These are phyloP conservation scores for Fusarium papillatum DNA, from an alignment of 2,329 filamentous ascomycete species.

Conservation along the genomic window DNA sequence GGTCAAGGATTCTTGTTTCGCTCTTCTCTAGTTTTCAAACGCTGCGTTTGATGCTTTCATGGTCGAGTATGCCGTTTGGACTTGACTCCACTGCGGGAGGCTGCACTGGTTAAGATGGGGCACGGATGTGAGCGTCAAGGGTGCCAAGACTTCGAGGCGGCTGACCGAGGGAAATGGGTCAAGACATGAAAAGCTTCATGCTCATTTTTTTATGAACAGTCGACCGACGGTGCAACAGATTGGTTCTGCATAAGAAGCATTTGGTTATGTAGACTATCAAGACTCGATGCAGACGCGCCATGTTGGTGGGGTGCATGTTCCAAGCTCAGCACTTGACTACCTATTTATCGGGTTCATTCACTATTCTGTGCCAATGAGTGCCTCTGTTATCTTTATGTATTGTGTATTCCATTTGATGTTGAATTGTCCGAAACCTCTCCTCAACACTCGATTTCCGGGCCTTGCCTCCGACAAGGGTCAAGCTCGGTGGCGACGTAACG, in stretches of 20 bases:
- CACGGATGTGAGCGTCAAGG: not conserved
- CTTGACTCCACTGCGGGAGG: not conserved
- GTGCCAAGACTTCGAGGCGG: not conserved
- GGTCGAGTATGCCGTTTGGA: not conserved
- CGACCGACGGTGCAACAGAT: not conserved
- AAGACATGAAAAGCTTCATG: not conserved
- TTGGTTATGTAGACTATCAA: not conserved
- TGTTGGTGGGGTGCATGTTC: not conserved
- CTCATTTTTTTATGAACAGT: not conserved
- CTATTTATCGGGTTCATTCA: not conserved
- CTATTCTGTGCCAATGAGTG: not conserved
- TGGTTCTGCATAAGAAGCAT: not conserved
- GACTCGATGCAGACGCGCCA: not conserved
- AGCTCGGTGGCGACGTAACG: not conserved
- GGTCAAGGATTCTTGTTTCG: not conserved
- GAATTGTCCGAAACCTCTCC: not conserved
- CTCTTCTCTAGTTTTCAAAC: not conserved
- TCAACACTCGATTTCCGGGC: not conserved
- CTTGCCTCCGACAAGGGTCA: not conserved
- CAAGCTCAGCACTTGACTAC: not conserved
- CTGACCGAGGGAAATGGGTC: not conserved
- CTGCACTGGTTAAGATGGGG: not conserved
- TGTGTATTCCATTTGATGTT: fast-evolving
- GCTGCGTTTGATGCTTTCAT: not conserved
- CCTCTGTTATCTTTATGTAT: not conserved